Evolutionary conservation across 257 asterid genomes (phyloP).

Genomic region (Solanum lignicaule): DNA sequence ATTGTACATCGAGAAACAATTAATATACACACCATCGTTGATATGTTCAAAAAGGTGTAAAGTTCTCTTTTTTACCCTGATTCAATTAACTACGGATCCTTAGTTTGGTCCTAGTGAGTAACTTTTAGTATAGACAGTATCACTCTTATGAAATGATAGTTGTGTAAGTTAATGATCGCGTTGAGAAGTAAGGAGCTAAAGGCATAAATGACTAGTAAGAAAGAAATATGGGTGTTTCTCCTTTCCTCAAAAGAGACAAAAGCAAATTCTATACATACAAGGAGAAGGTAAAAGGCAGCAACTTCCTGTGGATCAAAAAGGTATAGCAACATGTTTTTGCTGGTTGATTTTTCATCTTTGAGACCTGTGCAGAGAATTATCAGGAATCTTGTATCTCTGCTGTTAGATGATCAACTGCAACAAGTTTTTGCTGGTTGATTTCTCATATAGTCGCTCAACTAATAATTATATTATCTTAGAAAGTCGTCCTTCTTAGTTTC

Average conservation of each 20-base stretch:
- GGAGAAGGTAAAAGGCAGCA: background rate
- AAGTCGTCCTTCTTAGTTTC: too few relatives aligned
- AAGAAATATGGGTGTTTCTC: background rate
- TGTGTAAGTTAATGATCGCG: background rate
- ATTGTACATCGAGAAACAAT: background rate
- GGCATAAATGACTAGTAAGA: background rate
- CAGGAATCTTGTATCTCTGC: too few relatives aligned
- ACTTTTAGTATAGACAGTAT: background rate
- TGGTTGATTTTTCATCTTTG: too few relatives aligned
- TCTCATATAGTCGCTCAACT: too few relatives aligned
- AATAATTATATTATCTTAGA: too few relatives aligned
- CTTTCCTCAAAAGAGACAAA: background rate
- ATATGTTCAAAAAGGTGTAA: background rate
- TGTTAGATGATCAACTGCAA: too few relatives aligned
- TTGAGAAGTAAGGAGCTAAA: background rate
- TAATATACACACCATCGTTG: background rate
- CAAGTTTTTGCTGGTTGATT: too few relatives aligned
- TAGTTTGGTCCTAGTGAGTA: background rate
- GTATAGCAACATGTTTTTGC: background rate
- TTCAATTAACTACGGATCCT: background rate
- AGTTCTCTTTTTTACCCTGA: background rate
- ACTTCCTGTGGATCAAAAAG: too few relatives aligned
- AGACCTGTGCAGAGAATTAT: too few relatives aligned
- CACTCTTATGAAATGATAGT: background rate
- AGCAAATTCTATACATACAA: background rate